Evolutionary conservation across 75 land plant species (phyloP).

Genomic region (Gnetum montanum): DNA sequence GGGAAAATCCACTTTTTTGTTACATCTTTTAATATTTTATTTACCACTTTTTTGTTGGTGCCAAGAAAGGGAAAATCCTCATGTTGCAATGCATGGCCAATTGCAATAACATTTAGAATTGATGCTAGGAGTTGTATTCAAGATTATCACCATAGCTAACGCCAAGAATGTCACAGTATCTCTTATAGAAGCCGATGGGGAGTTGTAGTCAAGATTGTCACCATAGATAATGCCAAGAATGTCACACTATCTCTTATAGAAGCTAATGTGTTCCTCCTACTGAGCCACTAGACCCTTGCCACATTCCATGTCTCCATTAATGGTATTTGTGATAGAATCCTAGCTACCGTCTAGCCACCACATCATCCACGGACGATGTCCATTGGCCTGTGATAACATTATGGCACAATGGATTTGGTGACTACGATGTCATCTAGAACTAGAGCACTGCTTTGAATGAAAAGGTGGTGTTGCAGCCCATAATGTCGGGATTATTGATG

Average conservation of each 20-base stretch:
- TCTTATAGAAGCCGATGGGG: constrained; percentile 35
- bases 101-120: too few species aligned
- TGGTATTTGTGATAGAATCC: constrained; percentile 59
- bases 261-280: constrained; percentile 9
- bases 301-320: constrained; percentile 67
- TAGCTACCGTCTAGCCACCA: constrained; percentile 21
- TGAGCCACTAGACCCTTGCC: neutral
- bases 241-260: constrained; percentile 42
- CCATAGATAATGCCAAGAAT: constrained; percentile 34
- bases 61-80: too few species aligned
- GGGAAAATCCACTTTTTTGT: too few species aligned
- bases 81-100: too few species aligned
- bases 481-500: constrained; percentile 20
- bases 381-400: constrained; percentile 53
- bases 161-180: constrained; percentile 41
- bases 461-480: constrained; percentile 6
- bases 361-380: constrained; percentile 35
- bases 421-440: constrained; percentile 38
- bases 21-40: too few species aligned
- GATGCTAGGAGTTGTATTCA: constrained; percentile 23
- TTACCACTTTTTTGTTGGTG: too few species aligned
- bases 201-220: too few species aligned
- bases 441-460: constrained; percentile 43
- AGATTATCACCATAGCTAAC: constrained; percentile 37
- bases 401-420: constrained; percentile 48